Conservation (phyloP, 306 rosid species). For the Lathyrus tuberosus region DNA sequence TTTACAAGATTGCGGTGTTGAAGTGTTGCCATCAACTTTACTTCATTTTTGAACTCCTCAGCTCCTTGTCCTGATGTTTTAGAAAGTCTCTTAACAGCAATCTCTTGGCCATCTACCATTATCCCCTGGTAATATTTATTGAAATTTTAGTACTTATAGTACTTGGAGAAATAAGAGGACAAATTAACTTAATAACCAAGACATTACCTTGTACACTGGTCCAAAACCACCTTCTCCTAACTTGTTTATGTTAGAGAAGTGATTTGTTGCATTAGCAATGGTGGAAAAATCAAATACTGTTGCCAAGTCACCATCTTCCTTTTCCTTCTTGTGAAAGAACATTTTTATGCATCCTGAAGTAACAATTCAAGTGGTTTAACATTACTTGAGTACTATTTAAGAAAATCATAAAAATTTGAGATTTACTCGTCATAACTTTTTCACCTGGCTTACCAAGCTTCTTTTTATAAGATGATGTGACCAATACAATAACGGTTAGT, state of each 20-base stretch:
- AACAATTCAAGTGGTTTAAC: not conserved
- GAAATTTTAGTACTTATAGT: not conserved
- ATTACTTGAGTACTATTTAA: not conserved
- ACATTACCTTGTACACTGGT: not conserved
- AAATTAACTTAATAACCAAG: not conserved
- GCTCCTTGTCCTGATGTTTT: too few species aligned
- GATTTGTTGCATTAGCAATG: conserved; percentile 13
- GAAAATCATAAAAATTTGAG: not conserved
- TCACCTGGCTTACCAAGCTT: not conserved
- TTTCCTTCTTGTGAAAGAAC: not conserved
- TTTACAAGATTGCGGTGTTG: too few species aligned
- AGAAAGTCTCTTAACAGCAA: too few species aligned
- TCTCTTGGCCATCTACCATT: too few species aligned
- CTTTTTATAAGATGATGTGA: not conserved
- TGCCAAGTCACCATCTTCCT: not conserved
- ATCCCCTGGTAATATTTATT: not conserved
- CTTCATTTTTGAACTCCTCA: too few species aligned
- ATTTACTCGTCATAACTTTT: not conserved
- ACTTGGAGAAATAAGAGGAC: not conserved
- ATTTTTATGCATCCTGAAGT: not conserved
- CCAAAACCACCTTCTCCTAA: too few species aligned
- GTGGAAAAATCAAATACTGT: conserved; percentile 22
- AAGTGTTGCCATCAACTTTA: too few species aligned
- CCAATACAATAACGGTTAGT: not conserved
- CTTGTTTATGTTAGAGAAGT: too few species aligned